These are phyloP conservation scores for Dillenia suffruticosa DNA, from an alignment of 164 flowering plant species.

Conservation along the genomic window DNA sequence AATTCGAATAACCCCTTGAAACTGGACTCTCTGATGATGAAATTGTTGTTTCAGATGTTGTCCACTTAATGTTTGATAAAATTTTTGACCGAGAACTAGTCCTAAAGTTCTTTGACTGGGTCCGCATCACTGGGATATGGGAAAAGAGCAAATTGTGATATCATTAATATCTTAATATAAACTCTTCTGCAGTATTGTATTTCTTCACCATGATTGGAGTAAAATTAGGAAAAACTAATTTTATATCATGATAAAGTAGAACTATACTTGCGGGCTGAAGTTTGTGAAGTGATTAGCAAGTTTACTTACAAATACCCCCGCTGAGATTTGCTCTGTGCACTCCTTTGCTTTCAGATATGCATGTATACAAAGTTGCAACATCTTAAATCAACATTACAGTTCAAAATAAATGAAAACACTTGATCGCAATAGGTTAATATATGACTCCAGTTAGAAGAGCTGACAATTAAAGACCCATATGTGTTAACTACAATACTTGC, in stretches of 20 bases:
- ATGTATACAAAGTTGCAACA: constrained; percentile 23
- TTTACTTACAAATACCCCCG: constrained; percentile 78
- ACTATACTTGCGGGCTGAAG: constrained; percentile 57
- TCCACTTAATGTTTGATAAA: constrained; percentile 55
- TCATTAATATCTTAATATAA: too few relatives aligned
- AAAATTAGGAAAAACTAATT: too few relatives aligned
- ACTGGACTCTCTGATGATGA: constrained; percentile 31
- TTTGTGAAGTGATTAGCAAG: constrained; percentile 89
- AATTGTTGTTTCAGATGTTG: constrained; percentile 37
- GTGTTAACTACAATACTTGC: too few relatives aligned
- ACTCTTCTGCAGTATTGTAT: too few relatives aligned
- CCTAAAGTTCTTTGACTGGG: constrained; percentile 21
- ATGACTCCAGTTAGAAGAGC: too few relatives aligned
- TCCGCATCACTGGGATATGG: too few relatives aligned
- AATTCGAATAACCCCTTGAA: constrained; percentile 40
- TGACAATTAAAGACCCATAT: too few relatives aligned
- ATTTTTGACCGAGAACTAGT: constrained; percentile 41
- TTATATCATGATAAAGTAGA: neutral
- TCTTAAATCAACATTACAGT: neutral
- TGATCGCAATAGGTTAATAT: neutral
- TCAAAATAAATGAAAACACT: neutral
- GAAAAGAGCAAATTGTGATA: too few relatives aligned
- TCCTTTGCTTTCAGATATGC: constrained; percentile 97
- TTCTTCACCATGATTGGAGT: too few relatives aligned
- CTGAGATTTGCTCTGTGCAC: constrained; percentile 59